phyloP scores from a whole-genome alignment of 163 green algal genomes.

The Volvox carteri region DNA sequence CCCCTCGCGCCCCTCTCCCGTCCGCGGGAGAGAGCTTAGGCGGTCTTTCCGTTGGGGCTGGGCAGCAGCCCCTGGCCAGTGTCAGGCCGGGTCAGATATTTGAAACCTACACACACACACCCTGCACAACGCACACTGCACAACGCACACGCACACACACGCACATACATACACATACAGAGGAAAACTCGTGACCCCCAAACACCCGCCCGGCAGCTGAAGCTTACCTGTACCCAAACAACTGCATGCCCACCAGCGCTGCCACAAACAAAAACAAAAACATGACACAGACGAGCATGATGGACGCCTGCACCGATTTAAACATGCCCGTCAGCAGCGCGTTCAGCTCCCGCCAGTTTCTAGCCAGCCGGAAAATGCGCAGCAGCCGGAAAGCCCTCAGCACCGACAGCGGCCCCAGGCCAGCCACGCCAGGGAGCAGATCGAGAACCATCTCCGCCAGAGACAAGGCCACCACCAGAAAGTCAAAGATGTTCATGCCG shows the following conservation, averaged over 20 bases:
- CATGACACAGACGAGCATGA: constrained; percentile 71
- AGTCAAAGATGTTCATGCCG: constrained; percentile 80
- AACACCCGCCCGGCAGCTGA: too few relatives aligned
- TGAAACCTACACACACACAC: too few relatives aligned
- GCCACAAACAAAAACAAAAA: constrained; percentile 81
- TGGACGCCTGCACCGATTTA: constrained; percentile 63
- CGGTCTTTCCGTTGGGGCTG: too few relatives aligned
- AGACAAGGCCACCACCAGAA: constrained; percentile 69
- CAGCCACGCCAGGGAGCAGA: constrained; percentile 24
- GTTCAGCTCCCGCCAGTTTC: constrained; percentile 55
- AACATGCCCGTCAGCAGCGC: constrained; percentile 61
- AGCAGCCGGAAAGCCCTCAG: constrained; percentile 81
- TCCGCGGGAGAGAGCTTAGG: too few relatives aligned
- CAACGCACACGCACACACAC: too few relatives aligned
- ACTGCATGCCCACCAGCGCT: constrained; percentile 79
- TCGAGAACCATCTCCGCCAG: constrained; percentile 66
- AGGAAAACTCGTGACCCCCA: too few relatives aligned
- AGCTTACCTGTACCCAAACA: constrained; percentile 53
- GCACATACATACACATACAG: too few relatives aligned
- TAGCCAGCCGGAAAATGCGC: constrained; percentile 81
- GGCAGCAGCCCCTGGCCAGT: too few relatives aligned
- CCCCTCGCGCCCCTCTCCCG: too few relatives aligned
- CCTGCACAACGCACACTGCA: too few relatives aligned
- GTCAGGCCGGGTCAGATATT: too few relatives aligned
- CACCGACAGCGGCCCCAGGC: constrained; percentile 70